Conservation (phyloP, 2,329 filamentous ascomycete species). For the Apiospora kogelbergensis region DNA sequence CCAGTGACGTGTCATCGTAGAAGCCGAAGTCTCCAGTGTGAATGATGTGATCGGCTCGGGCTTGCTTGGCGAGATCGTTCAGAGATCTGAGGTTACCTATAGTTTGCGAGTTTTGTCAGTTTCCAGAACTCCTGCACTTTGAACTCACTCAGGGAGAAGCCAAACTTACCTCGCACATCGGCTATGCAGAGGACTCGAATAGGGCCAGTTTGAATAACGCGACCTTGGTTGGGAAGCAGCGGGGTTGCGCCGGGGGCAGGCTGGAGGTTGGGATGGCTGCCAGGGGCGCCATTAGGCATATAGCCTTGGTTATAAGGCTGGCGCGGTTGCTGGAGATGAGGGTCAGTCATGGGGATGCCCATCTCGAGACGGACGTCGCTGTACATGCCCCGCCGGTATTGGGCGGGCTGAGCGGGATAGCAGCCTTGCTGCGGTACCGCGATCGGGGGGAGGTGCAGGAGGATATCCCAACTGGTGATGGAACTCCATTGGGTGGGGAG, state of each 20-base stretch:
- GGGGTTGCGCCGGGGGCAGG: conserved; percentile 60
- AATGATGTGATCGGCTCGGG: conserved; percentile 94
- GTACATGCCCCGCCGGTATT: conserved; percentile 8
- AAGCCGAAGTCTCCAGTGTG: conserved; percentile 99
- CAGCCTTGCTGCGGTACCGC: not conserved
- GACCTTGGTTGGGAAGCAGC: conserved; percentile 67
- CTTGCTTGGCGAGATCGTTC: conserved; percentile 93
- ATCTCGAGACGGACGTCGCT: conserved; percentile 13
- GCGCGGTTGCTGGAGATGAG: conserved; percentile 33
- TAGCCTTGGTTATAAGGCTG: conserved; percentile 53
- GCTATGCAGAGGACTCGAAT: conserved; percentile 70
- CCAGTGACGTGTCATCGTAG: conserved; percentile 93
- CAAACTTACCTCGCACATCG: conserved; percentile 65
- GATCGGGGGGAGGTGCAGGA: not conserved
- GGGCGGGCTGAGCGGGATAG: conserved; percentile 8
- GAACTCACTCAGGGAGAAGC: not conserved
- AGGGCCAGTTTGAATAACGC: conserved; percentile 64
- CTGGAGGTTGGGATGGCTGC: conserved; percentile 41
- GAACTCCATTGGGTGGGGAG: conserved; percentile 4
- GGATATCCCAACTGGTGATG: not conserved
- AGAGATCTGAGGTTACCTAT: conserved; percentile 91
- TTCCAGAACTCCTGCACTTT: not conserved
- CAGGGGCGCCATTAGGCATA: conserved; percentile 61
- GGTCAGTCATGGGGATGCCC: conserved; percentile 13
- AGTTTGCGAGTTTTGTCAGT: not conserved